A percentile compares a stretch with the other conserved stretches of the same genome.
These are phyloP conservation scores for Limnomonas spitsbergensis DNA, from an alignment of 139 green algal genomes.

Conservation along the genomic window DNA sequence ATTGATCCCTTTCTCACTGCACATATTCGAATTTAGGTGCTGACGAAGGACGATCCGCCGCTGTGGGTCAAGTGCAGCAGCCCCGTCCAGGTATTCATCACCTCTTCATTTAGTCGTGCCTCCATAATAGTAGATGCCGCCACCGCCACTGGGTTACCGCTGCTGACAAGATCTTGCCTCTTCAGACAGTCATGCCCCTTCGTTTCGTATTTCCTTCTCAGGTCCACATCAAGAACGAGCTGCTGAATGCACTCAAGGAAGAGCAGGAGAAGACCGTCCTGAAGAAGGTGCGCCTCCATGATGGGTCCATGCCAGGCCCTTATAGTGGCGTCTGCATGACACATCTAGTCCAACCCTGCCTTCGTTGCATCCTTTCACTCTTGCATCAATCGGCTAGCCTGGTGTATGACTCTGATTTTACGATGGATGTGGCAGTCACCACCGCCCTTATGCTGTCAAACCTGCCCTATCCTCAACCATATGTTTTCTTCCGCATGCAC, in stretches of 20 bases:
- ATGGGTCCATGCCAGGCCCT: background rate
- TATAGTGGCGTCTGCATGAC: constrained; percentile 5
- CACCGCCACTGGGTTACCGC: too few relatives aligned
- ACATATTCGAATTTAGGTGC: constrained; percentile 24
- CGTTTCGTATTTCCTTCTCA: constrained; percentile 23
- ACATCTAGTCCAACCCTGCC: too few relatives aligned
- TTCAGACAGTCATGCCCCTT: background rate
- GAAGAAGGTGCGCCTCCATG: constrained; percentile 31
- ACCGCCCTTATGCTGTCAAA: too few relatives aligned
- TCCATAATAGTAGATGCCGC: background rate
- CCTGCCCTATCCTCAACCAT: too few relatives aligned
- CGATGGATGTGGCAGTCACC: too few relatives aligned
- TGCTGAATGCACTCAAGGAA: constrained; percentile 47
- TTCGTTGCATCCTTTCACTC: too few relatives aligned
- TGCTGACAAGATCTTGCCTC: too few relatives aligned
- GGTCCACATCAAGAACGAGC: constrained; percentile 57
- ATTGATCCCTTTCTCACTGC: background rate
- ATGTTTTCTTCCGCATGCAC: too few relatives aligned
- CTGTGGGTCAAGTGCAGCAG: constrained; percentile 66
- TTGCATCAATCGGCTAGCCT: too few relatives aligned
- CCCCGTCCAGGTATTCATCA: constrained; percentile 57
- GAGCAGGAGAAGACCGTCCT: constrained; percentile 46
- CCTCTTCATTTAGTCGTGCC: background rate
- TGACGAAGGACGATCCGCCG: constrained; percentile 69
- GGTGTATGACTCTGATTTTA: too few relatives aligned